Evolutionary conservation across 768 basidiomycete genomes (phyloP).

Genomic region (Scleroderma bovista): DNA sequence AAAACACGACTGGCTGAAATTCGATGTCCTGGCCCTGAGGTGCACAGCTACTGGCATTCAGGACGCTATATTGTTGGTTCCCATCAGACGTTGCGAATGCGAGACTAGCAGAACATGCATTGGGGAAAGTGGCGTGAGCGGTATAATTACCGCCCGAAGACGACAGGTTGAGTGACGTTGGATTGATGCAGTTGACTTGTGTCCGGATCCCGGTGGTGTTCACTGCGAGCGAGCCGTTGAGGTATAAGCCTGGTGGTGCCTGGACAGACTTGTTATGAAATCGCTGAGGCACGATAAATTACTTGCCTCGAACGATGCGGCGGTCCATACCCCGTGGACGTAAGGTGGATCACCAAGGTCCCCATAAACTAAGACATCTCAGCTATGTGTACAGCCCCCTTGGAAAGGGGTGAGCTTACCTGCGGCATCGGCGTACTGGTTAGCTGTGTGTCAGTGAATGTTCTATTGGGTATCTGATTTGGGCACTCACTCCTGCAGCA

Average conservation of each 20-base stretch:
- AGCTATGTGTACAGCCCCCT: background rate
- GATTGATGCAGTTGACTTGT: slow-evolving; percentile 40
- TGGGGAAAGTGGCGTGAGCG: slow-evolving; percentile 40
- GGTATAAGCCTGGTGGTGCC: slow-evolving; percentile 37
- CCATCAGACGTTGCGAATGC: slow-evolving; percentile 35
- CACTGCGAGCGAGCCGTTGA: slow-evolving; percentile 50
- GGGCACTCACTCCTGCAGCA: slow-evolving; percentile 46
- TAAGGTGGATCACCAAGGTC: slow-evolving; percentile 55
- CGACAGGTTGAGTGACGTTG: slow-evolving; percentile 25
- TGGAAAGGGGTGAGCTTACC: slow-evolving; percentile 7
- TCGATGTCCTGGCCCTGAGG: slow-evolving; percentile 26
- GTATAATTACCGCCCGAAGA: slow-evolving; percentile 25
- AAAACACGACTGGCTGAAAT: slow-evolving; percentile 61
- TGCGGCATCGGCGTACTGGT: slow-evolving; percentile 28
- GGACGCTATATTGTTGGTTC: slow-evolving; percentile 46
- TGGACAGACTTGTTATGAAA: slow-evolving; percentile 13
- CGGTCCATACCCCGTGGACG: slow-evolving; percentile 46
- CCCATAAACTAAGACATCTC: slow-evolving; percentile 25
- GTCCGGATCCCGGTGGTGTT: slow-evolving; percentile 48
- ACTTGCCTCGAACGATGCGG: slow-evolving; percentile 46
- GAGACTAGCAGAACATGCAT: slow-evolving; percentile 40
- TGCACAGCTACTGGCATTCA: slow-evolving; percentile 30
- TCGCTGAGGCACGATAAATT: background rate
- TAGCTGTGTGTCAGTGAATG: slow-evolving; percentile 19
- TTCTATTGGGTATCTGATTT: background rate